Conservation (phyloP, 225 moss, liverwort and hornwort genomes). For the Marchantia polymorpha region DNA sequence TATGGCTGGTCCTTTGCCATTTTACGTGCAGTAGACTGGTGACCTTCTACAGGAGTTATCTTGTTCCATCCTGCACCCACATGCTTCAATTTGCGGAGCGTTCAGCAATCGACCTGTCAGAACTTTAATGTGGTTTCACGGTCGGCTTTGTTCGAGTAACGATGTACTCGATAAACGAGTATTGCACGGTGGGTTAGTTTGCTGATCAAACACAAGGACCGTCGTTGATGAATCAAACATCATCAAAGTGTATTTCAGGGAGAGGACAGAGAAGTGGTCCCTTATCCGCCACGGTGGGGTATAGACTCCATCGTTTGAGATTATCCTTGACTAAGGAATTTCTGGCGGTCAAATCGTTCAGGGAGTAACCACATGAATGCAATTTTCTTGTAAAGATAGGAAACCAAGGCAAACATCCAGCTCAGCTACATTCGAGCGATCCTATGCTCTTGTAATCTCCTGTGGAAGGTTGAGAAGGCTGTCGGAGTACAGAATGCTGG, state of each 20-base stretch:
- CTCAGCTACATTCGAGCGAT: constrained; percentile 12
- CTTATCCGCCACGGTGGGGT: constrained; percentile 26
- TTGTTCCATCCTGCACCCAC: constrained; percentile 7
- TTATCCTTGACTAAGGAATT: constrained; percentile 45
- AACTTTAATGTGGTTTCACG: neutral
- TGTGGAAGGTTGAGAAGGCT: constrained; percentile 13
- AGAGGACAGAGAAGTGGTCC: constrained; percentile 5
- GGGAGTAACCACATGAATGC: constrained; percentile 23
- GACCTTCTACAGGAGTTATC: constrained; percentile 1
- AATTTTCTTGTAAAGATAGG: constrained; percentile 43
- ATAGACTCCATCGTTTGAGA: constrained; percentile 11
- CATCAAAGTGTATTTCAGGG: constrained; percentile 16
- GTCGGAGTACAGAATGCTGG: constrained; percentile 13
- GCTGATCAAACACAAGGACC: neutral
- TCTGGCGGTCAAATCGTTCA: constrained; percentile 25
- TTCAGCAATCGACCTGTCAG: neutral
- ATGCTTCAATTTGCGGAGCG: neutral
- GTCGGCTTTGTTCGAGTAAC: constrained; percentile 7
- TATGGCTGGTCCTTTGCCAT: neutral
- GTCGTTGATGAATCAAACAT: constrained; percentile 4
- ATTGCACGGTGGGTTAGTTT: neutral
- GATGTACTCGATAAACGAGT: neutral
- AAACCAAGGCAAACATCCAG: constrained; percentile 11
- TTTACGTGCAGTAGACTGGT: constrained; percentile 4
- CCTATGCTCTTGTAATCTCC: constrained; percentile 22